These are phyloP conservation scores for Fomitopsis pinicola DNA, from an alignment of 1,284 basidiomycete genomes.

Conservation along the genomic window DNA sequence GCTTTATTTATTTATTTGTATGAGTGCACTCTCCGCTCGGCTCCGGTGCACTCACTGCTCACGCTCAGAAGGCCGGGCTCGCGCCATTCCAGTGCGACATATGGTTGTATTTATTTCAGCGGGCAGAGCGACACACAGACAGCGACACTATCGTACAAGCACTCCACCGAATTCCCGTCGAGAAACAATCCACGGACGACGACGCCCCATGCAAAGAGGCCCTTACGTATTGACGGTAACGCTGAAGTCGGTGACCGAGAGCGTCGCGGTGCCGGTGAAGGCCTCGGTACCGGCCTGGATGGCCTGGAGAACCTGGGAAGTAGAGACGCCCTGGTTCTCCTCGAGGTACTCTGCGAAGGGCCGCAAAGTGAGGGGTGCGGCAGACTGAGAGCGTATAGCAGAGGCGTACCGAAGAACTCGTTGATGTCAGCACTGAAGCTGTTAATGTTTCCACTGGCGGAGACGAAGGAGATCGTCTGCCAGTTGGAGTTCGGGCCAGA, in stretches of 20 bases:
- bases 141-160: neutral
- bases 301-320: constrained; percentile 50
- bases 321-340: constrained; percentile 22
- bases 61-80: neutral
- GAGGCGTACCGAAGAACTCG: constrained; percentile 46
- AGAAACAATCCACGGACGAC: neutral
- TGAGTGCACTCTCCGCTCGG: neutral
- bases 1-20: neutral
- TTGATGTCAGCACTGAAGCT: constrained; percentile 53
- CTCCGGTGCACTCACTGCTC: neutral
- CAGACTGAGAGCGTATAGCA: too few relatives aligned
- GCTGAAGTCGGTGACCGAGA: constrained; percentile 23
- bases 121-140: neutral
- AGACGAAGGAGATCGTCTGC: constrained; percentile 56
- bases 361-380: neutral
- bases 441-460: constrained; percentile 41
- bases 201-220: neutral
- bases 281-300: constrained; percentile 67
- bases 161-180: neutral
- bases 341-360: constrained; percentile 21
- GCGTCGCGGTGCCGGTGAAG: constrained; percentile 49
- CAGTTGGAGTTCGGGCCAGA: constrained; percentile 51
- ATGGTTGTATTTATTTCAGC: neutral
- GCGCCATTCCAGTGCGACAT: neutral
- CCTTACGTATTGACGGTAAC: constrained; percentile 20